phyloP scores from a whole-genome alignment of 176 grass and related monocot species.

The Phyllostachys edulis region DNA sequence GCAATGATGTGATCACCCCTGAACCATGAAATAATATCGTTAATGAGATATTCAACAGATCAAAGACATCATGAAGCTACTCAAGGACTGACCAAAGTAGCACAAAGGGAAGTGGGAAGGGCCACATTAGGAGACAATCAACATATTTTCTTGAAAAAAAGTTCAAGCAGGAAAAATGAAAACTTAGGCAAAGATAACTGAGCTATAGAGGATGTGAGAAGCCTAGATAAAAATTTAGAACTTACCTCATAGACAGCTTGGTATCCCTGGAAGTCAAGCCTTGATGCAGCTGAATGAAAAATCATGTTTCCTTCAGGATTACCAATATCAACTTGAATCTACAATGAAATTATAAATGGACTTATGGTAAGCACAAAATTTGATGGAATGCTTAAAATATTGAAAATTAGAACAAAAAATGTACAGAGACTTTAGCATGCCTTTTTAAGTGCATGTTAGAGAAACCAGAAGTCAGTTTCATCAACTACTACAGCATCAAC shows the following conservation, averaged over 20 bases:
- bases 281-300: conserved; percentile 73
- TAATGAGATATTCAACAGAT: conserved; percentile 2
- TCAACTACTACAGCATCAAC: not conserved
- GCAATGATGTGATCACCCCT: not conserved
- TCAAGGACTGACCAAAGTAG: conserved; percentile 3
- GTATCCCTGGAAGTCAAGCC: conserved; percentile 77
- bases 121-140: not conserved
- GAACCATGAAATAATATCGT: conserved; percentile 5
- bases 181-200: conserved; percentile 2
- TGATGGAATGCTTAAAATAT: not conserved
- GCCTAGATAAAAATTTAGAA: conserved; percentile 32
- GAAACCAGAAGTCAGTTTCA: conserved; percentile 9
- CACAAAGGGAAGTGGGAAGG: not conserved
- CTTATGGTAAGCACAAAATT: conserved; percentile 7
- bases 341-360: conserved; percentile 21
- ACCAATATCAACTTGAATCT: conserved; percentile 95
- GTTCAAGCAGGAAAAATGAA: not conserved
- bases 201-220: conserved; percentile 9
- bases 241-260: conserved; percentile 73
- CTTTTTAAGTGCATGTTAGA: not conserved
- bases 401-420: not conserved
- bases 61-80: conserved; percentile 5
- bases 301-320: conserved; percentile 55
- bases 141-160: conserved; percentile 16
- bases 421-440: not conserved